phyloP scores from a whole-genome alignment of 805 yeast genomes.

The Candida silvicultrix region DNA sequence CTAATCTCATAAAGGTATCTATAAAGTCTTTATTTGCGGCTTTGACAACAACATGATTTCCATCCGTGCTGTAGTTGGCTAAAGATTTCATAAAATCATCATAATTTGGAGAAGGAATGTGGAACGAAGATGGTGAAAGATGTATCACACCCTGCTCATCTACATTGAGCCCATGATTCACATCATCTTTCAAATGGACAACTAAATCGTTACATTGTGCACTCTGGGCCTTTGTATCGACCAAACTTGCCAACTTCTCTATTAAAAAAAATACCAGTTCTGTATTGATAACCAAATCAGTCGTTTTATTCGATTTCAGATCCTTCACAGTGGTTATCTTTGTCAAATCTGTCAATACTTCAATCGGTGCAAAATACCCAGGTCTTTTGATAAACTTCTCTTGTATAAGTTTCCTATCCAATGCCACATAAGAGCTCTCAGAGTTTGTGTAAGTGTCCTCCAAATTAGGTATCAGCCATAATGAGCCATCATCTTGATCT shows the following conservation, averaged over 20 bases:
- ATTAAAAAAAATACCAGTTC: neutral
- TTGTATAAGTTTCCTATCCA: neutral
- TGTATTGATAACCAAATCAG: neutral
- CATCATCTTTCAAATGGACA: neutral
- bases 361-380: neutral
- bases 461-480: neutral
- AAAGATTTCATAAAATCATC: slow-evolving; percentile 18
- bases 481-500: slow-evolving; percentile 4
- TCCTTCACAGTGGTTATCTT: neutral
- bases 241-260: neutral
- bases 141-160: neutral
- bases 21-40: slow-evolving; percentile 1
- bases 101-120: slow-evolving; percentile 23
- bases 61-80: neutral
- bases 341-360: neutral
- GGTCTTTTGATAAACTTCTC: neutral
- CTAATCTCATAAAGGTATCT: slow-evolving; percentile 6
- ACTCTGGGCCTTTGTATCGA: too few species aligned
- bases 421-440: neutral
- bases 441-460: neutral
- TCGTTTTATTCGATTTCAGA: neutral
- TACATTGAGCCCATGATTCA: neutral
- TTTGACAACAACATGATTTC: neutral
- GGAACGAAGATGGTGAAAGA: neutral
- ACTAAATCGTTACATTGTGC: neutral